Conservation (phyloP, 495 filamentous ascomycete species). For the Penicillium simplicissimum region DNA sequence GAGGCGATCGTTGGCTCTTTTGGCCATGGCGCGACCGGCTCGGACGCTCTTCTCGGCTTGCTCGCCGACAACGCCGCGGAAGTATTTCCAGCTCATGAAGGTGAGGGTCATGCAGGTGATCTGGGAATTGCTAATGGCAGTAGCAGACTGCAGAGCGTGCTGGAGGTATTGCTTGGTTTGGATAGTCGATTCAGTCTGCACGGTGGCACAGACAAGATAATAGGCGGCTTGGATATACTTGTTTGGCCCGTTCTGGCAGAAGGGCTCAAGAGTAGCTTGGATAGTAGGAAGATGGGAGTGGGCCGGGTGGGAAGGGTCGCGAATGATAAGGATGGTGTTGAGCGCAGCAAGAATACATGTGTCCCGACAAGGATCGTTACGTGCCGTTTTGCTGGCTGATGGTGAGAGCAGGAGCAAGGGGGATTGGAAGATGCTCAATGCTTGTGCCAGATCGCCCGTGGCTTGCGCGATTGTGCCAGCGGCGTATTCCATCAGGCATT, state of each 20-base stretch:
- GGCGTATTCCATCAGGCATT: conserved; percentile 64
- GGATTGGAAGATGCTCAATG: conserved; percentile 66
- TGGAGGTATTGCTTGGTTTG: conserved; percentile 78
- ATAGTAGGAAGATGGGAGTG: conserved; percentile 49
- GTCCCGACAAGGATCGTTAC: conserved; percentile 63
- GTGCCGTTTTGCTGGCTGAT: conserved; percentile 39
- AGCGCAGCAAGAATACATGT: conserved; percentile 75
- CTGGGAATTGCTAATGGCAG: conserved; percentile 61
- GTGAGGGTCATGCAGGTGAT: conserved; percentile 79
- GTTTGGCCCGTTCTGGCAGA: conserved; percentile 68
- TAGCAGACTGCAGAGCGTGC: conserved; percentile 59
- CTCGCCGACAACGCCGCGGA: conserved; percentile 80
- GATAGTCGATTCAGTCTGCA: conserved; percentile 60
- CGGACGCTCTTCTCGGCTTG: conserved; percentile 87
- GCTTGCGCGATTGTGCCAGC: conserved; percentile 76
- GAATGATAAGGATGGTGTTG: conserved; percentile 81
- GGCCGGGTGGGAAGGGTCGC: conserved; percentile 56
- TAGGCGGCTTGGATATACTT: conserved; percentile 75
- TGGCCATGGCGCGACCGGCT: conserved; percentile 72
- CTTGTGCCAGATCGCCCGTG: conserved; percentile 65
- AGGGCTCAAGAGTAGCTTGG: conserved; percentile 63
- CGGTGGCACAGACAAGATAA: conserved; percentile 71
- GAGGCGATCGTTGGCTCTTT: conserved; percentile 69
- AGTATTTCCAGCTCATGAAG: conserved; percentile 84
- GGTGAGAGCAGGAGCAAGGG: conserved; percentile 54